phyloP scores from a whole-genome alignment of 345 rosid genomes.

The Pistacia integerrima region DNA sequence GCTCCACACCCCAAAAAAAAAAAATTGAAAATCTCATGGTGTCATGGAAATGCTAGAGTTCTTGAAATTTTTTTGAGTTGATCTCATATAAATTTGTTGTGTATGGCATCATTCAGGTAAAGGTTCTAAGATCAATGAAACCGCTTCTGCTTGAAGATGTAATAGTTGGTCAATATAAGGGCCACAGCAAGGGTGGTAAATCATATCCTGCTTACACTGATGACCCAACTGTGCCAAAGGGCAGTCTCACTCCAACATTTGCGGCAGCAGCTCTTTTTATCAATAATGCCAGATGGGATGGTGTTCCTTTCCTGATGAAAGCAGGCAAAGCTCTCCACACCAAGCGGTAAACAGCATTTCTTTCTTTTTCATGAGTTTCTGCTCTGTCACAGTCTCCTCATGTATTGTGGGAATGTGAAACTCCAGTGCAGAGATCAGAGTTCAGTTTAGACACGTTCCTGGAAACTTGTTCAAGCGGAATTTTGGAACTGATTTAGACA shows the following conservation, averaged over 20 bases:
- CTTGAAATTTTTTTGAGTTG: not conserved
- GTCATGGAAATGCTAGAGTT: not conserved
- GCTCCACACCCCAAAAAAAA: no score
- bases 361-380: not conserved
- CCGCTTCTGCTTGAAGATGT: constrained; percentile 74
- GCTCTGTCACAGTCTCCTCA: not conserved
- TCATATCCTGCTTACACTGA: constrained; percentile 68
- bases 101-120: constrained; percentile 49
- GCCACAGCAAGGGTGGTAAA: constrained; percentile 63
- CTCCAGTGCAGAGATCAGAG: constrained; percentile 76
- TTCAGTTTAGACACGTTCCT: constrained; percentile 88
- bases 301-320: constrained; percentile 94
- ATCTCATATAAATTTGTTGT: constrained; percentile 4
- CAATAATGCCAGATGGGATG: constrained; percentile 94
- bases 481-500: constrained; percentile 65
- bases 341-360: constrained; percentile 42
- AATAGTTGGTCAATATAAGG: constrained; percentile 86
- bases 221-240: constrained; percentile 73
- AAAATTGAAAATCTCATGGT: not conserved
- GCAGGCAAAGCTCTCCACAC: constrained; percentile 93
- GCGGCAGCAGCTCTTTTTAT: constrained; percentile 91
- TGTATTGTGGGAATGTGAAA: not conserved
- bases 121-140: constrained; percentile 88
- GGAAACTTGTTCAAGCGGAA: constrained; percentile 60
- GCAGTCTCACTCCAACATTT: constrained; percentile 83